Evolutionary conservation across 768 basidiomycete species (phyloP), one percentile per base, ranked within the genome.

Genomic region (Panellus pusillus): DNA sequence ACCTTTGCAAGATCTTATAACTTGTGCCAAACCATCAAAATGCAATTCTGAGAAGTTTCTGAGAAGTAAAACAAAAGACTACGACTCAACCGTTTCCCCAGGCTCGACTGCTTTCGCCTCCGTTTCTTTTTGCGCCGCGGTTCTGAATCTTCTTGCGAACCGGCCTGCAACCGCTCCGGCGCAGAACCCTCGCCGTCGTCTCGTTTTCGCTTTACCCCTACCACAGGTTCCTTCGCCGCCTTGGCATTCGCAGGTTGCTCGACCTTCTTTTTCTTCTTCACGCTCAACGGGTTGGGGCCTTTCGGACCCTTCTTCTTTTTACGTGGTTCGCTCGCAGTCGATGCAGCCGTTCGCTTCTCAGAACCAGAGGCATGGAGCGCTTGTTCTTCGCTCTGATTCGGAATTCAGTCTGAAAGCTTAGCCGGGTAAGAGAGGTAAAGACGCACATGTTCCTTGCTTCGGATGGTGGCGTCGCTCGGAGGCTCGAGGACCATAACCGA

Each of bases 401-500:
- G 31, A 50, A 12, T 41, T 24, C 44, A 19, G 52, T n/a, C 54
- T 39, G 1, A 35, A 45, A 39, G 39, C 13, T 19, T 15, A 9
- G 36, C 39, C 2, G 8, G 5, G 17, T n/a, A 17, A 39, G 13
- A 18, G 20, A 31, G n/a, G 39, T 24, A 13, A 6, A 32, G 32
- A 42, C 48, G 42, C 39, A 69, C 78, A 52, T 61, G 83, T 47
- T 78, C 76, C 69, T 98, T 98, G 40, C 77, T 77, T 47, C 75
- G 66, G 11, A 93, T 65, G 1, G 94, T 98, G 3, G 77, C 76
- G 51, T 90, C 83, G 58, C 89, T 91, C 0, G 93, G 91, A 7
- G 93, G 92, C 68, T 96, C 94, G 20, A 98, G 79, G 17, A 99
- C 83, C 81, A 97, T 86, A 11, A 98, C 96, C 1, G 91, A 84